Evolutionary conservation across 2,329 filamentous ascomycete genomes (phyloP), one percentile per base, ranked within the genome.

Genomic region (Dactylellina haptotyla): DNA sequence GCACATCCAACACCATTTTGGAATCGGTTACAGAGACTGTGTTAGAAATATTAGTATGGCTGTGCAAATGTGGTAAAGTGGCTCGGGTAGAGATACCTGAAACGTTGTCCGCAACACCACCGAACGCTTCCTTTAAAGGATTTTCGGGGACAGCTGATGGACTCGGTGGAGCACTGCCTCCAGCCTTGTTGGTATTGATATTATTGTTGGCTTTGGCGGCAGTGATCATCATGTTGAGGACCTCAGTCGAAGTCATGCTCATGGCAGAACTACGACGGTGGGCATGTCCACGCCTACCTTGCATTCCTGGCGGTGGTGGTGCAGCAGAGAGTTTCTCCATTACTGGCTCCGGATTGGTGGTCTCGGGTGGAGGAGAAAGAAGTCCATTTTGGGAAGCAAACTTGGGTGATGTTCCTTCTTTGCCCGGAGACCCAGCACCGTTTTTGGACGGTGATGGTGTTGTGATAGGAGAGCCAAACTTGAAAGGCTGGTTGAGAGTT

Each of bases 181-280:
- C 26, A 51, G 28, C 37, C 41, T 63, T 64, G 43, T 56, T 62
- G 63, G 46, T 57, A 57, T 39, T 62, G 8, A 30, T 9, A 28
- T 41, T 69, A 54, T 73, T 73, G 50, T 73, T 73, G 61, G 69
- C 69, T 46, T 73, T 73, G 32, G 61, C 61, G 14, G 69, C 69
- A 56, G 69, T 73, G 48, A 75, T 34, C 70, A 75, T 75, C 63
- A 75, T 69, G 32, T 64, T 75, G 25, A 75, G 46, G 14, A 75
- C 70, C 9, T 75, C 70, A 5, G 45, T 32, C 4, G 70, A 75
- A 39, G 48, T 73, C 69, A 73, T 73, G 18, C 70, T 75, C 70
- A 75, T 75, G 14, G 70, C 70, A 53, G 70, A 67, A 43, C 70
- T 75, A 16, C 70, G 62, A 12, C 70, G 54, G 28, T 75, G 70